These are phyloP conservation scores for Lithospermum erythrorhizon DNA, from an alignment of 257 asterid species.

Conservation along the genomic window DNA sequence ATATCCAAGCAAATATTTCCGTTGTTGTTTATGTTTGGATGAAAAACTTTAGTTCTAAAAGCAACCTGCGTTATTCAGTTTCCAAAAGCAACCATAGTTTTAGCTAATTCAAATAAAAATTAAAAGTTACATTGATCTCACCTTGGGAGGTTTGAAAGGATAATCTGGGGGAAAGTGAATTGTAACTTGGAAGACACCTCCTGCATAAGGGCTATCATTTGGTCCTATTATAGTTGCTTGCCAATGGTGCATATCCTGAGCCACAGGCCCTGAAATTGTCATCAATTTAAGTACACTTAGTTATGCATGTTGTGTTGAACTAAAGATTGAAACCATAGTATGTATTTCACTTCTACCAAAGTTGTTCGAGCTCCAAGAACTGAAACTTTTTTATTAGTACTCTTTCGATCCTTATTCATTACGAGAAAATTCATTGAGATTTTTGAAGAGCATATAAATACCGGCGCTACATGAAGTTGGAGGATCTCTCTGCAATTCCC, in stretches of 20 bases:
- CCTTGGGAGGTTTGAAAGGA: constrained; percentile 2
- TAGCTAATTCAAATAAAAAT: too few relatives aligned
- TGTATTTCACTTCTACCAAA: too few relatives aligned
- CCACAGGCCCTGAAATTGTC: constrained; percentile 7
- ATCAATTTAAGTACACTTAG: too few relatives aligned
- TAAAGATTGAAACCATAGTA: too few relatives aligned
- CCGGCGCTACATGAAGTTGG: constrained; percentile 19
- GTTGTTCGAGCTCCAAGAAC: too few relatives aligned
- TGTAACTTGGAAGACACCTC: constrained; percentile 14
- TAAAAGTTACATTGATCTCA: neutral
- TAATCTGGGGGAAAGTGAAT: too few relatives aligned
- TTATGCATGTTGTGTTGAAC: too few relatives aligned
- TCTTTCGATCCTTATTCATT: too few relatives aligned
- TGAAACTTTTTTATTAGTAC: too few relatives aligned
- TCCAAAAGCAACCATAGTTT: too few relatives aligned
- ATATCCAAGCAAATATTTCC: constrained; percentile 18
- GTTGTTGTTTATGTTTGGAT: constrained; percentile 14
- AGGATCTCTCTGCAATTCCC: constrained; percentile 18
- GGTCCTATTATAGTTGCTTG: constrained; percentile 11
- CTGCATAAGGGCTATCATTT: constrained; percentile 15
- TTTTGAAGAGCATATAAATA: neutral
- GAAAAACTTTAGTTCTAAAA: constrained; percentile 15
- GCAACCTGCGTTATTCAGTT: constrained; percentile 4
- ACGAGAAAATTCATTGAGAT: neutral
- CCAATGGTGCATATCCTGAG: constrained; percentile 10